Evolutionary conservation across 208 protist species (phyloP).

Genomic region (Wallacemonas sp.): DNA sequence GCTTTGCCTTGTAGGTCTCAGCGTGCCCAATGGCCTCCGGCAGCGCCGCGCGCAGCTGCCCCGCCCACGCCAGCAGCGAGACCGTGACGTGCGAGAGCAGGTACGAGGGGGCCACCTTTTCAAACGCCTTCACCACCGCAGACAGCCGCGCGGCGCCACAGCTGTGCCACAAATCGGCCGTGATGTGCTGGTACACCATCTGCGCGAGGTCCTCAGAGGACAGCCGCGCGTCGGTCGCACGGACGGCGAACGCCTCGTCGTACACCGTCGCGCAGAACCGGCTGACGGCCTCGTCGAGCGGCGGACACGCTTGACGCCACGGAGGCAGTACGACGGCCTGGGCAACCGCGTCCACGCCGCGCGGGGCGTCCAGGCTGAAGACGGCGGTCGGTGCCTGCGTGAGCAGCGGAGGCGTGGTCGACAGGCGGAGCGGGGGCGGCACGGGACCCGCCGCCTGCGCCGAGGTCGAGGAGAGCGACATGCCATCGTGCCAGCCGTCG

Average conservation of each 20-base stretch:
- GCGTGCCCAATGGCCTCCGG: slow-evolving; percentile 19
- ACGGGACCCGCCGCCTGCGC: background rate
- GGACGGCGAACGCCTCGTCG: background rate
- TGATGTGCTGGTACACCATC: slow-evolving; percentile 43
- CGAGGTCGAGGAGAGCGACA: slow-evolving; percentile 4
- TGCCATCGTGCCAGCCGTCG: background rate
- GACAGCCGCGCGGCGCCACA: slow-evolving; percentile 50
- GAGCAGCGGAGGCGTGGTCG: background rate
- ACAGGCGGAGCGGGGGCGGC: background rate
- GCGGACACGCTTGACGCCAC: background rate
- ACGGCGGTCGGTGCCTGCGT: background rate
- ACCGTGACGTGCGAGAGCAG: slow-evolving; percentile 36
- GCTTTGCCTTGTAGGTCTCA: slow-evolving; percentile 9
- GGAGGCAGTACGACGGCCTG: background rate
- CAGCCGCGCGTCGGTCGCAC: background rate
- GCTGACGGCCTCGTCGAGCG: background rate
- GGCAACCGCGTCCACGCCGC: background rate
- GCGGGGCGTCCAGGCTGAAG: background rate
- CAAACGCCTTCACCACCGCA: slow-evolving; percentile 36
- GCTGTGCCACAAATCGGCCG: slow-evolving; percentile 40
- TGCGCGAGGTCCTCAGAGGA: slow-evolving; percentile 18
- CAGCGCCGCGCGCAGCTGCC: slow-evolving; percentile 48
- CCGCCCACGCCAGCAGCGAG: slow-evolving; percentile 61
- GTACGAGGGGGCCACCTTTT: slow-evolving; percentile 38
- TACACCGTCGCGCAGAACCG: background rate